Evolutionary conservation across 1,139 yeast genomes (phyloP), one percentile per base, ranked within the genome.

Genomic region (Pichia sp.): DNA sequence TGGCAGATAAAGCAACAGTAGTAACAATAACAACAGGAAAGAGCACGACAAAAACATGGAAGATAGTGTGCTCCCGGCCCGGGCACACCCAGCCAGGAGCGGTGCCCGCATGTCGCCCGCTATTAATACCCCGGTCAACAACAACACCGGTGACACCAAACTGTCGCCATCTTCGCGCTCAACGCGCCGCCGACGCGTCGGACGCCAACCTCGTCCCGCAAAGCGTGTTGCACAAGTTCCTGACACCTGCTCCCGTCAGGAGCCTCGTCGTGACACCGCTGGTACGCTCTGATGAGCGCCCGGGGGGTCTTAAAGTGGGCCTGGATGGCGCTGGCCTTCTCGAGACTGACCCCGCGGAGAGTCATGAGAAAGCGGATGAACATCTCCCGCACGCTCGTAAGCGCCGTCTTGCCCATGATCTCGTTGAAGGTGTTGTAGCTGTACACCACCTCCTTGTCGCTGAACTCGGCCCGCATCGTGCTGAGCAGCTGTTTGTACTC

Each of bases 261-360:
- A 27, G 16, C n/a, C 3, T 6, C 17, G 2, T 33, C 27, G 34
- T 62, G 55, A 30, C 73, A 68, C 1, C 58, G 58, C 3, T 64
- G 59, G 59, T 77, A 83, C 0, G 81, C 79, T 31, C 74, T 73
- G 4, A 82, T 63, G 24, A 90, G 72, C 29, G 62, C 65, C 41
- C 72, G 70, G 0, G 96, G 96, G 0, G 96, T 88, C 6, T 79
- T 78, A 63, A 77, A 90, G 47, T 75, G 67, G 49, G 70, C 73
- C 68, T 92, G 98, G 8, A 95, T 83, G 4, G 83, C 81, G 10
- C 83, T 67, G 0, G 99, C 99, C 67, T 87, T 89, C 59, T 92
- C 97, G 46, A 90, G 72, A 0, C 96, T 83, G 0, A 93, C 76
- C 0, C 99, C 99, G 57, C 81, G 78, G 2, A 87, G 78, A 1